Conservation (phyloP, 2,329 filamentous ascomycete species). For the Colletotrichum musae region DNA sequence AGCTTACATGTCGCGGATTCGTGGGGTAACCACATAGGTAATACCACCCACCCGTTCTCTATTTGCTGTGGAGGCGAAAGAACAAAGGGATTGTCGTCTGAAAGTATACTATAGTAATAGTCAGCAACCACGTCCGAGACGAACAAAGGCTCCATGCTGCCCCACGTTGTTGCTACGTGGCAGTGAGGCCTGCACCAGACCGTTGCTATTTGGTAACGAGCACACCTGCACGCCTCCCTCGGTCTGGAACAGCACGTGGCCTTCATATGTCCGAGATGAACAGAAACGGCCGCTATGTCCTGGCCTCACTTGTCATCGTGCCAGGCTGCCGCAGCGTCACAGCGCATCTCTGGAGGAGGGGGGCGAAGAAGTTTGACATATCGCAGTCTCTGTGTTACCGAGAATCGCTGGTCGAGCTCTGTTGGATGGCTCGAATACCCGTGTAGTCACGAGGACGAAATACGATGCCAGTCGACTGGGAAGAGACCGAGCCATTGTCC, state of each 20-base stretch:
- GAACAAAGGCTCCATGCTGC: too few relatives aligned
- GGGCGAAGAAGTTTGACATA: conserved; percentile 11
- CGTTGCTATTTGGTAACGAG: too few relatives aligned
- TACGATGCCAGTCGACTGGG: neutral
- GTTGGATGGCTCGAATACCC: conserved; percentile 3
- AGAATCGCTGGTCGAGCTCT: conserved; percentile 12
- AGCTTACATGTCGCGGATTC: too few relatives aligned
- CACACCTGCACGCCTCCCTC: too few relatives aligned
- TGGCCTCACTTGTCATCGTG: neutral
- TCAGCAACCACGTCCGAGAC: too few relatives aligned
- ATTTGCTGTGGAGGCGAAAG: too few relatives aligned
- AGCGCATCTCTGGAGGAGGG: conserved; percentile 21
- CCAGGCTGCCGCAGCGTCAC: conserved; percentile 15
- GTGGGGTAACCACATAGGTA: too few relatives aligned
- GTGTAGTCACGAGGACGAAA: too few relatives aligned
- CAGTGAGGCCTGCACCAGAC: neutral
- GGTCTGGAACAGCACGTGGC: conserved; percentile 14
- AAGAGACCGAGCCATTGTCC: neutral
- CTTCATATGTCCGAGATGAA: conserved; percentile 2
- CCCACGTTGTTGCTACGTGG: neutral
- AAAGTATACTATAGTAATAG: too few relatives aligned
- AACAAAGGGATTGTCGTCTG: too few relatives aligned
- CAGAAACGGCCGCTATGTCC: neutral
- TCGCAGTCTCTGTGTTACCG: conserved; percentile 2
- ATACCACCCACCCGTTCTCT: too few relatives aligned